phyloP scores from a whole-genome alignment of 1,284 basidiomycete genomes.

The Agaricales sp. region DNA sequence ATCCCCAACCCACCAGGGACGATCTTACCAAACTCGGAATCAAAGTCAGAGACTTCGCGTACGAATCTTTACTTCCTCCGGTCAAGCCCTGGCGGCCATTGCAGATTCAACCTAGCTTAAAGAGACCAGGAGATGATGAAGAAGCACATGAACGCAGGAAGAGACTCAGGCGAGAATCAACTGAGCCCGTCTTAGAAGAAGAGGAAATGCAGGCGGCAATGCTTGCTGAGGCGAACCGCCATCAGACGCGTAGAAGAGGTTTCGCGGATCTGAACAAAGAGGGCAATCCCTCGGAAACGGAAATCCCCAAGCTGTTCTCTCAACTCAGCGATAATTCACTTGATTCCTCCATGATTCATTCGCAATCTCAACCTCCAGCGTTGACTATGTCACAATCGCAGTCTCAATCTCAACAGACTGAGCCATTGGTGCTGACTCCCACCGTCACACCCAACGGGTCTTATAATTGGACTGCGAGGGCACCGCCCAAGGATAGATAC shows the following conservation, averaged over 20 bases:
- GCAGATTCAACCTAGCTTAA: conserved; percentile 33
- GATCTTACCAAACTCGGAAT: conserved; percentile 37
- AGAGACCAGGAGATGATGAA: conserved; percentile 18
- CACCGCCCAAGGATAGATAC: conserved; percentile 27
- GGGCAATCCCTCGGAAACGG: conserved; percentile 4
- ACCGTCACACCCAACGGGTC: conserved; percentile 45
- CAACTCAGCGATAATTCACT: conserved; percentile 10
- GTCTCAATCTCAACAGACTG: conserved; percentile 31
- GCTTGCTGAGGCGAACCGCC: not conserved
- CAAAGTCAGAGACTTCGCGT: conserved; percentile 65
- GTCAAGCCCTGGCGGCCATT: conserved; percentile 34
- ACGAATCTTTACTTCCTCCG: conserved; percentile 52
- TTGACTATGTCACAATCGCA: conserved; percentile 13
- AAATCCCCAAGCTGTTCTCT: conserved; percentile 7
- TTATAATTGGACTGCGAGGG: conserved; percentile 22
- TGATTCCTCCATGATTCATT: conserved; percentile 5
- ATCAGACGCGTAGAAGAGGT: conserved; percentile 18
- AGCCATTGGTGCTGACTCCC: conserved; percentile 37
- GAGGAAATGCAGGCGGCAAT: not conserved
- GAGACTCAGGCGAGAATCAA: conserved; percentile 33
- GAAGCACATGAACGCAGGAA: conserved; percentile 14
- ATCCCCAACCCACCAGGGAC: conserved; percentile 25
- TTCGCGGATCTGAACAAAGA: conserved; percentile 20
- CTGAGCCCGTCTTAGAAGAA: conserved; percentile 34
- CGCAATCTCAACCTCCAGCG: conserved; percentile 6